A percentile compares a stretch with the other conserved stretches of the same genome.
Evolutionary conservation across 768 basidiomycete genomes (phyloP).

Genomic region (Holtermanniella nyarrowii): DNA sequence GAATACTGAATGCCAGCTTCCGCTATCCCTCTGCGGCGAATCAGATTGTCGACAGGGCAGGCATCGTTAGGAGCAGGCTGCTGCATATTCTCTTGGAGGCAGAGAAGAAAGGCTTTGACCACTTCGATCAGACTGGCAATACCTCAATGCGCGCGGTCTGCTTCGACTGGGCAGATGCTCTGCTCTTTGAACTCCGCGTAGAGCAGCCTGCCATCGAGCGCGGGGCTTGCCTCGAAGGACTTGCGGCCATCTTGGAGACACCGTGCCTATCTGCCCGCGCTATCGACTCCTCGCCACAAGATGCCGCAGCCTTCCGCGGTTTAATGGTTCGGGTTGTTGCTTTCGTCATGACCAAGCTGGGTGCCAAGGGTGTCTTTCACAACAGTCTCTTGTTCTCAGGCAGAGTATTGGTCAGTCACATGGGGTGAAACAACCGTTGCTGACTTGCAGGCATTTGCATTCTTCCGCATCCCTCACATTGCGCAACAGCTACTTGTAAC

Average conservation of each 20-base stretch:
- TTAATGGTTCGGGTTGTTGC: constrained; percentile 39
- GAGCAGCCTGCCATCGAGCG: constrained; percentile 43
- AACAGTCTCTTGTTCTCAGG: constrained; percentile 45
- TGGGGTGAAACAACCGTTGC: background rate
- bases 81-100: constrained; percentile 36
- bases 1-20: constrained; percentile 20
- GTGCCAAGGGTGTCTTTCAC: constrained; percentile 45
- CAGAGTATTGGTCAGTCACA: constrained; percentile 36
- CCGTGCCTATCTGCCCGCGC: constrained; percentile 37
- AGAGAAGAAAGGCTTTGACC: constrained; percentile 33
- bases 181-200: constrained; percentile 40
- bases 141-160: constrained; percentile 29
- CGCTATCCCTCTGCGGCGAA: constrained; percentile 10
- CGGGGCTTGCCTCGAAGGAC: constrained; percentile 43
- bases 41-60: constrained; percentile 32
- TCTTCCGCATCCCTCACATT: constrained; percentile 45
- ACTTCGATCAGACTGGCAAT: constrained; percentile 15
- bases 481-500: constrained; percentile 43
- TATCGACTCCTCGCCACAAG: constrained; percentile 21
- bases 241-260: constrained; percentile 43
- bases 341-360: constrained; percentile 44
- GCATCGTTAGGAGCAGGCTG: constrained; percentile 34
- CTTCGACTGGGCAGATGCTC: constrained; percentile 40
- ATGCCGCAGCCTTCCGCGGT: constrained; percentile 30
- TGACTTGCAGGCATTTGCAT: constrained; percentile 40